These are phyloP conservation scores for Boletus rubescentipes DNA, from an alignment of 768 basidiomycete genomes.

Conservation along the genomic window DNA sequence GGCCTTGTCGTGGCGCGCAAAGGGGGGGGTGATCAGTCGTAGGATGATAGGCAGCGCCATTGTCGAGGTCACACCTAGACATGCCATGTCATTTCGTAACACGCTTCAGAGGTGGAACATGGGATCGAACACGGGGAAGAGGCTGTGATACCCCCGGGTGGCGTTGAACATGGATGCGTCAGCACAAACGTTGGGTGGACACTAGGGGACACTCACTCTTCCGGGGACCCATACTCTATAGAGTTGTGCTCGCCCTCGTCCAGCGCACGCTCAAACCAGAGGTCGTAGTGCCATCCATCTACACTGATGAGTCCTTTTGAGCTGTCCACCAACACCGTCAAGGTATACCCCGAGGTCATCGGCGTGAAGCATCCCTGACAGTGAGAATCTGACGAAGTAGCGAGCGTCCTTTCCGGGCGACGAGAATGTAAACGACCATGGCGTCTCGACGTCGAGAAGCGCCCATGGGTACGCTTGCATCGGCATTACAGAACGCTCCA, in stretches of 20 bases:
- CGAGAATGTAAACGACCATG: constrained; percentile 60
- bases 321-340: constrained; percentile 59
- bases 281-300: constrained; percentile 78
- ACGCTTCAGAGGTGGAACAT: not conserved
- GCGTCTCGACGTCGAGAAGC: constrained; percentile 55
- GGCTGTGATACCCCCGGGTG: constrained; percentile 55
- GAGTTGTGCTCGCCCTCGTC: constrained; percentile 61
- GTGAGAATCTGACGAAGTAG: constrained; percentile 65
- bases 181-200: not conserved
- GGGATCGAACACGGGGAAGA: constrained; percentile 67
- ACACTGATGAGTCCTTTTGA: constrained; percentile 52
- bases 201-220: constrained; percentile 44
- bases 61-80: constrained; percentile 52
- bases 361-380: constrained; percentile 62
- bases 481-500: constrained; percentile 73
- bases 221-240: constrained; percentile 73
- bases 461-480: constrained; percentile 78
- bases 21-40: constrained; percentile 80
- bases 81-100: not conserved
- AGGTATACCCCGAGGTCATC: constrained; percentile 56
- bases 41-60: constrained; percentile 71
- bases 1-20: constrained; percentile 73
- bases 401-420: constrained; percentile 65
- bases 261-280: constrained; percentile 43
- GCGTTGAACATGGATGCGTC: constrained; percentile 52